Evolutionary conservation across 139 green algal species (phyloP).

Genomic region (Chlorella sp.): DNA sequence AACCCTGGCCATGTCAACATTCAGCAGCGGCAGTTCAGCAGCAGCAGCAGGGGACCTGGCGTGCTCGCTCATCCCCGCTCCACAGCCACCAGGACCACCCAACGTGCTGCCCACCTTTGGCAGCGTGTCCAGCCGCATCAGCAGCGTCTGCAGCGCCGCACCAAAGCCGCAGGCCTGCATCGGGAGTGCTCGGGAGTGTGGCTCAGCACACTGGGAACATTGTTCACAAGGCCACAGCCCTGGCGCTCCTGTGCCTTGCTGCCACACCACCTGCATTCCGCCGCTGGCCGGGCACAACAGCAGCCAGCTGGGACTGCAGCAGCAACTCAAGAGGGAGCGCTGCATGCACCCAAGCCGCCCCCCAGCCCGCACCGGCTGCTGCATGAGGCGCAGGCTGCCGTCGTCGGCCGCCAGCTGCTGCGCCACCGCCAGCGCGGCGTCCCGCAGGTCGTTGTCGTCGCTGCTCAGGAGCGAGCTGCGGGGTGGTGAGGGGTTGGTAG

Average conservation of each 20-base stretch:
- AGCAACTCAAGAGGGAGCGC: neutral
- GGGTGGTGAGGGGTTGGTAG: neutral
- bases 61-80: too few relatives aligned
- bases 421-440: constrained; percentile 51
- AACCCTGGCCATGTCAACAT: too few relatives aligned
- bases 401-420: constrained; percentile 47
- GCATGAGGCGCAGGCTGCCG: neutral
- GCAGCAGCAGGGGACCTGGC: too few relatives aligned
- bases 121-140: constrained; percentile 42
- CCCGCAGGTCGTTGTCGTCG: constrained; percentile 53
- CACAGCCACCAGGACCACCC: too few relatives aligned
- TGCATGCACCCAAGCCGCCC: too few relatives aligned
- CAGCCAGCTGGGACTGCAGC: neutral
- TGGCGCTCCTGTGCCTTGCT: too few relatives aligned
- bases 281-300: too few relatives aligned
- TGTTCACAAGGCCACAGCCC: too few relatives aligned
- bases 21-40: too few relatives aligned
- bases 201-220: too few relatives aligned
- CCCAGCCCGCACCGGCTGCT: constrained; percentile 1
- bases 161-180: constrained; percentile 22
- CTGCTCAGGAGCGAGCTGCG: neutral
- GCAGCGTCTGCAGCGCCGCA: constrained; percentile 19
- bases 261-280: too few relatives aligned
- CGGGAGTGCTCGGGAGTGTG: too few relatives aligned
- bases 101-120: neutral